Conservation (phyloP, 345 rosid species). For the Citrus australasica region DNA sequence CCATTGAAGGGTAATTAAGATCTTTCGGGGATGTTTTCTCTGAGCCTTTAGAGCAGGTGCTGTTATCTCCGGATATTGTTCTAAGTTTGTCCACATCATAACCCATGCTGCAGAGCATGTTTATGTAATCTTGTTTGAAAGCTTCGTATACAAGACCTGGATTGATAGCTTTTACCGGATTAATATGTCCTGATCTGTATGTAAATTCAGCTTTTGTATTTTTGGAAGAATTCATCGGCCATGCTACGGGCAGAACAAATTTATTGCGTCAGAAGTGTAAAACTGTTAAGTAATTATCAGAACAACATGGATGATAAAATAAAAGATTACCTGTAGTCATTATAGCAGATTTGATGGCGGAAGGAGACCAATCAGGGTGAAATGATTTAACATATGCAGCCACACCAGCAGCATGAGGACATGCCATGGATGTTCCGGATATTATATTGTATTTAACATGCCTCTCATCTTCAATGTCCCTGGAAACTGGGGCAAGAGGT, state of each 20-base stretch:
- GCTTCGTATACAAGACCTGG: slow-evolving; percentile 39
- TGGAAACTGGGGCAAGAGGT: slow-evolving; percentile 21
- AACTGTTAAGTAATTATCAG: background rate
- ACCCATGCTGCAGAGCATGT: slow-evolving; percentile 41
- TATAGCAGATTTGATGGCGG: slow-evolving; percentile 55
- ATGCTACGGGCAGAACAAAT: slow-evolving; percentile 24
- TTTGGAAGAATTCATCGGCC: slow-evolving; percentile 30
- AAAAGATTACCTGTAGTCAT: slow-evolving; percentile 57
- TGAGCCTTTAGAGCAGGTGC: slow-evolving; percentile 25
- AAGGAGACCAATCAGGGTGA: slow-evolving; percentile 44
- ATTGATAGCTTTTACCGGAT: slow-evolving; percentile 40
- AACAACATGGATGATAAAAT: background rate
- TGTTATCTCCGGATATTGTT: slow-evolving; percentile 27
- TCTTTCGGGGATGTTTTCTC: slow-evolving; percentile 19
- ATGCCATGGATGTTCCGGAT: slow-evolving; percentile 59
- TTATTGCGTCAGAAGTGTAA: background rate
- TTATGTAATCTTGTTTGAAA: slow-evolving; percentile 28
- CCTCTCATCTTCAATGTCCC: slow-evolving; percentile 13
- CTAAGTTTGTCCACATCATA: slow-evolving; percentile 15
- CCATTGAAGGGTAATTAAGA: slow-evolving; percentile 55
- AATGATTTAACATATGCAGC: slow-evolving; percentile 31
- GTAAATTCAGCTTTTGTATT: slow-evolving; percentile 36
- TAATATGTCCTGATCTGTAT: slow-evolving; percentile 55
- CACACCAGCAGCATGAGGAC: slow-evolving; percentile 49
- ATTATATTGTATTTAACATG: slow-evolving; percentile 22